A percentile compares a stretch with the other conserved stretches of the same genome.
phyloP scores from a whole-genome alignment of 1,139 yeast genomes.

The Candida sanyaensis region DNA sequence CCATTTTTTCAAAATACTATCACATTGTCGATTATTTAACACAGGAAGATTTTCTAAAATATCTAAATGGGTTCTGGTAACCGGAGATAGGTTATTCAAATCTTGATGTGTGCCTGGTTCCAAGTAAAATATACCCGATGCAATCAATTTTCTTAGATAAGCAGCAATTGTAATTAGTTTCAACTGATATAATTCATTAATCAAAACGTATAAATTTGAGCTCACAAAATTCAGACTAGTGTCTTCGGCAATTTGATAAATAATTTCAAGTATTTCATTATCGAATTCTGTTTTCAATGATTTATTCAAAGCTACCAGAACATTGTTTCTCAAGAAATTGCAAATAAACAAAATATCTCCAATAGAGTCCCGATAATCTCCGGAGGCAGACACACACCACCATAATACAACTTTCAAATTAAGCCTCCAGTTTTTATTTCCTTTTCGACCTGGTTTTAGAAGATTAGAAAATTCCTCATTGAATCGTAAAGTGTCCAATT shows the following conservation, averaged over 20 bases:
- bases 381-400: conserved; percentile 52
- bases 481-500: conserved; percentile 33
- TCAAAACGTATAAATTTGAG: conserved; percentile 47
- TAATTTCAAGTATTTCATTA: conserved; percentile 46
- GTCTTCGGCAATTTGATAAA: conserved; percentile 47
- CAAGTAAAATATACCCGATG: conserved; percentile 76
- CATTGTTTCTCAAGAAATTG: conserved; percentile 38
- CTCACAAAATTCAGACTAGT: conserved; percentile 21
- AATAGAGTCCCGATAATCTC: conserved; percentile 29
- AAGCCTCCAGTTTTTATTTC: conserved; percentile 35
- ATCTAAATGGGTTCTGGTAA: conserved; percentile 46
- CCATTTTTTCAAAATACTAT: conserved; percentile 49
- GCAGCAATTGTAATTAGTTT: conserved; percentile 61
- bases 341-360: conserved; percentile 40
- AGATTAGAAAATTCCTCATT: conserved; percentile 31
- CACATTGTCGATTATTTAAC: conserved; percentile 51
- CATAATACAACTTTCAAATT: conserved; percentile 39
- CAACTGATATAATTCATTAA: conserved; percentile 55
- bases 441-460: conserved; percentile 25
- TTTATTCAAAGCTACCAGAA: conserved; percentile 24
- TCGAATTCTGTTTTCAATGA: conserved; percentile 47
- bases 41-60: conserved; percentile 59
- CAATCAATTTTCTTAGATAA: conserved; percentile 74
- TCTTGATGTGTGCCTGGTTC: conserved; percentile 24
- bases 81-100: conserved; percentile 19